These are phyloP conservation scores for Phascolomyces articulosus DNA, from an alignment of 371 early-diverging fungal genomes.

Conservation along the genomic window DNA sequence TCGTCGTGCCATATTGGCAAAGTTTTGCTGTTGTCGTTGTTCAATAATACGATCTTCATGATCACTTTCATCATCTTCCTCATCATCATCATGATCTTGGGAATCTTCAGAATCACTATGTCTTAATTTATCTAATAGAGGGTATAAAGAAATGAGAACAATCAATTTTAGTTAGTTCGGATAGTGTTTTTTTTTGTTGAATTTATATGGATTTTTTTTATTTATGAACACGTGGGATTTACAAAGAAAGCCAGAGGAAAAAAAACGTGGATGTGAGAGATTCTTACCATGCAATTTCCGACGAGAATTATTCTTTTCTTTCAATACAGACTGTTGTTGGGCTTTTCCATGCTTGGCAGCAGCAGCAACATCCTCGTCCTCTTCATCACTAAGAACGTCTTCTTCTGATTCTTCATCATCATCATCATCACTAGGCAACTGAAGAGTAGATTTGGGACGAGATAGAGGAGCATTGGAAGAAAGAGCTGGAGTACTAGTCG, in stretches of 20 bases:
- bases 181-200: no score
- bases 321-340: neutral
- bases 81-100: slow-evolving; percentile 15
- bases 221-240: neutral
- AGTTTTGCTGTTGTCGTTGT: slow-evolving; percentile 1
- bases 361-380: no score
- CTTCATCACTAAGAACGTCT: no score
- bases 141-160: no score
- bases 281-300: slow-evolving; percentile 1
- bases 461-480: neutral
- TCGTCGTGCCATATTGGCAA: neutral
- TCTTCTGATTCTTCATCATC: slow-evolving; percentile 24
- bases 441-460: neutral
- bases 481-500: neutral
- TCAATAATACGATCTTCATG: neutral
- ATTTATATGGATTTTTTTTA: no score
- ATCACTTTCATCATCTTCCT: slow-evolving; percentile 11
- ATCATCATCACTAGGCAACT: slow-evolving; percentile 27
- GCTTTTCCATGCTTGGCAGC: no score
- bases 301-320: slow-evolving; percentile 2
- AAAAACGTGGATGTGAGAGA: neutral
- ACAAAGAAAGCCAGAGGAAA: no score
- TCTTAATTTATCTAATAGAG: no score
- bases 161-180: no score
- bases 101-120: slow-evolving; percentile 21